Evolutionary conservation across 495 filamentous ascomycete genomes (phyloP).

Genomic region (Terfezia boudieri): DNA sequence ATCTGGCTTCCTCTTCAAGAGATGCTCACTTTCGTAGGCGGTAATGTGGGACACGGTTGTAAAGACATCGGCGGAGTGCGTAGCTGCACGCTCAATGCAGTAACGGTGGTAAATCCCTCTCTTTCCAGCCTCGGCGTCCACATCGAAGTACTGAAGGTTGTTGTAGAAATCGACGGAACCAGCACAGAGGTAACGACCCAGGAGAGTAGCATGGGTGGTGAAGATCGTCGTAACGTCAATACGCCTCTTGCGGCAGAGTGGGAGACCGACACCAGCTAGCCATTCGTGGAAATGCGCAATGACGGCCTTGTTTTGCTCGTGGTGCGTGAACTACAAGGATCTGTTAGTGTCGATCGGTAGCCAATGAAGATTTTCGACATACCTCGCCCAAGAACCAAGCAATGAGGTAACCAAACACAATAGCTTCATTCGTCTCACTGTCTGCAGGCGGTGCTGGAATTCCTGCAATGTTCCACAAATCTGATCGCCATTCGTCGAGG

Average conservation of each 20-base stretch:
- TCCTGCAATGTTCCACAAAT: slow-evolving; percentile 80
- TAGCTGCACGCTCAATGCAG: slow-evolving; percentile 85
- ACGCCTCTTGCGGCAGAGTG: slow-evolving; percentile 70
- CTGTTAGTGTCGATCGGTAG: background rate
- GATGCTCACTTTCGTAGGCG: slow-evolving; percentile 89
- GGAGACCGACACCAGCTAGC: slow-evolving; percentile 89
- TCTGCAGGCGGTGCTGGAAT: slow-evolving; percentile 82
- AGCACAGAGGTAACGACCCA: slow-evolving; percentile 89
- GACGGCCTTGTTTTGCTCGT: slow-evolving; percentile 72
- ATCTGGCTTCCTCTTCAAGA: slow-evolving; percentile 93
- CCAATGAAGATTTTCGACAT: slow-evolving; percentile 12
- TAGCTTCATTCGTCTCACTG: slow-evolving; percentile 88
- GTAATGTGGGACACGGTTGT: slow-evolving; percentile 98
- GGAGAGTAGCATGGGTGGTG: slow-evolving; percentile 86
- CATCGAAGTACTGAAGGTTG: slow-evolving; percentile 91
- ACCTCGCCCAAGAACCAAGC: slow-evolving; percentile 98
- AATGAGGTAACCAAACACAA: slow-evolving; percentile 92
- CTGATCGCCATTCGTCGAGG: slow-evolving; percentile 90
- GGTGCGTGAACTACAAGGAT: slow-evolving; percentile 53
- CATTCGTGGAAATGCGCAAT: slow-evolving; percentile 98
- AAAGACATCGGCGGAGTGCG: slow-evolving; percentile 86
- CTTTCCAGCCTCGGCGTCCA: slow-evolving; percentile 90
- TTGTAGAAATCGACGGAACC: slow-evolving; percentile 99
- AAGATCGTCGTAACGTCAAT: slow-evolving; percentile 98
- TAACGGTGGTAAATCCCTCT: slow-evolving; percentile 97